These are phyloP conservation scores for Quercus variabilis DNA, from an alignment of 306 rosid genomes.

Conservation along the genomic window DNA sequence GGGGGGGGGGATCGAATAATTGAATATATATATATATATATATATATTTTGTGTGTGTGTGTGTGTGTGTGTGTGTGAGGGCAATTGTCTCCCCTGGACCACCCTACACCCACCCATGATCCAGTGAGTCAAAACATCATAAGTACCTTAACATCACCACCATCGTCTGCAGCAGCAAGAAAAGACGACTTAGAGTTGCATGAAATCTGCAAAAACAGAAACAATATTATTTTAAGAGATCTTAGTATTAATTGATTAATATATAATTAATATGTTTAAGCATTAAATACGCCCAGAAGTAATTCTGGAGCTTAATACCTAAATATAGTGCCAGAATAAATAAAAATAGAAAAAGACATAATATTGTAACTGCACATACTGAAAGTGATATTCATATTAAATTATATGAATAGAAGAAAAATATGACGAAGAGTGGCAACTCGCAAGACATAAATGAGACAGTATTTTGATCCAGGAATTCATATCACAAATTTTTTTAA, in stretches of 20 bases:
- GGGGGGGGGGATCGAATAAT: too few relatives aligned
- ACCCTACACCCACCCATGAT: accelerated
- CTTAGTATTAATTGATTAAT: neutral
- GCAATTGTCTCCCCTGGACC: too few relatives aligned
- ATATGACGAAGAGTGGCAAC: neutral
- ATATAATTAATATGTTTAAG: neutral
- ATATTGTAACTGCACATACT: neutral
- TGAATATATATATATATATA: too few relatives aligned
- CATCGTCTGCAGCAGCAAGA: constrained; percentile 94
- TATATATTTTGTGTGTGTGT: too few relatives aligned
- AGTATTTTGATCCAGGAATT: neutral
- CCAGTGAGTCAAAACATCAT: constrained; percentile 8
- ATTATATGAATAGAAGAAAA: neutral
- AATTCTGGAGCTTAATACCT: neutral
- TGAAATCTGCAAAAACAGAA: constrained; percentile 52
- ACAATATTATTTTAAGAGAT: constrained; percentile 2
- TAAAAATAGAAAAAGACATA: neutral
- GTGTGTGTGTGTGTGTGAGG: too few relatives aligned
- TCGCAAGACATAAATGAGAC: too few relatives aligned
- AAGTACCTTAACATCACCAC: constrained; percentile 87
- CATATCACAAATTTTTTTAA: neutral
- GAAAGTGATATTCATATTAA: neutral
- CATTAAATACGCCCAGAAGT: neutral
- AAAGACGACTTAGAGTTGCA: constrained; percentile 74
- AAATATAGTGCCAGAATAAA: neutral